Evolutionary conservation across 441 rosid genomes (phyloP), one percentile per base, ranked within the genome.

Genomic region (Brassica balearica): DNA sequence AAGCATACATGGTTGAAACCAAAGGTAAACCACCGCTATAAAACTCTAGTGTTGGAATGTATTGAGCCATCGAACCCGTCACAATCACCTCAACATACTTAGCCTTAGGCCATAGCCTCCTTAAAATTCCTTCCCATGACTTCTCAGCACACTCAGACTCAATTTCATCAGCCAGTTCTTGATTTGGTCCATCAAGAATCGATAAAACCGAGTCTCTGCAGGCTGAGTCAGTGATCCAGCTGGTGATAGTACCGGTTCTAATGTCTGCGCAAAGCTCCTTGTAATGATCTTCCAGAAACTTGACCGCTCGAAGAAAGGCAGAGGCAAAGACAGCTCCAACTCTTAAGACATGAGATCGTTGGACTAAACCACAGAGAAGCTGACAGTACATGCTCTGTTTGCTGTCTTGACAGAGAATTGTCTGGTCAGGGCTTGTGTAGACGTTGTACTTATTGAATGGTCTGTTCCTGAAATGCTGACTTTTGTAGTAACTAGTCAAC

Each of bases 41-140:
- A 46, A 87, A 89, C 84, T 91, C 92, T 1, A 94, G 95, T 11
- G 91, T 91, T 0, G 97, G 88, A 32, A 92, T 89, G 53, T 94
- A 94, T 67, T 94, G 98, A 20, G 98, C 94, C 98, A 94, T 94
- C 3, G 98, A 87, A 32, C 96, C 97, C 4, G 98, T 92, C 23
- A 94, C 90, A 65, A 94, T 91, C 19, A 94, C 97, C 72, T 94
- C 98, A 74, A 94, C 86, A 72, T 85, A 94, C 86, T 94, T 92
- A 7, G 97, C 92, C 70, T 77, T 84, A 29, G 95, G 97, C 97
- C 96, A 94, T 15, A 94, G 73, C 83, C 77, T 94, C 83, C 77
- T 88, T 34, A 94, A 84, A 72, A 94, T 92, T 56, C 96, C 97
- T 75, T 92, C 93, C 96, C 97, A 94, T 0, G 96, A 88, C 58